Conservation (phyloP, 2,329 filamentous ascomycete species). For the Truncatella angustata region DNA sequence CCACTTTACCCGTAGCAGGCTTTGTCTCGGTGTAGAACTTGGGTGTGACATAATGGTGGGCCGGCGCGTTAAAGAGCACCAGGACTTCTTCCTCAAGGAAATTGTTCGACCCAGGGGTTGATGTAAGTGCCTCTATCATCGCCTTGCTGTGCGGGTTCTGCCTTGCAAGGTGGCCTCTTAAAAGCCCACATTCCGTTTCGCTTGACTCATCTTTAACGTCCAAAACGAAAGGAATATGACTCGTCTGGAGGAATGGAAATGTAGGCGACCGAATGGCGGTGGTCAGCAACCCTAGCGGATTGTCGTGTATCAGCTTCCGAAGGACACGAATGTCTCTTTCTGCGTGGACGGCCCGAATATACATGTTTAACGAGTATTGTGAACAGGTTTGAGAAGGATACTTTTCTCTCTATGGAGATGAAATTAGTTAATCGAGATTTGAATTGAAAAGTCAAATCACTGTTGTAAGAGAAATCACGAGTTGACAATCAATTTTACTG, state of each 20-base stretch:
- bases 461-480: too few relatives aligned
- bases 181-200: conserved; percentile 37
- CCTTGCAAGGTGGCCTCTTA: conserved; percentile 62
- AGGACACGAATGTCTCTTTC: conserved; percentile 49
- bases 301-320: conserved; percentile 54
- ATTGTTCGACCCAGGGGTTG: conserved; percentile 14
- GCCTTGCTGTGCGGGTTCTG: conserved; percentile 63
- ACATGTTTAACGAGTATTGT: too few relatives aligned
- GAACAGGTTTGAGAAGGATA: too few relatives aligned
- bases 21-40: conserved; percentile 67
- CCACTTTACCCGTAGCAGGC: conserved; percentile 62
- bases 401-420: too few relatives aligned
- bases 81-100: conserved; percentile 53
- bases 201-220: conserved; percentile 43
- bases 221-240: conserved; percentile 60
- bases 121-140: conserved; percentile 46
- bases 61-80: conserved; percentile 57
- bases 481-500: too few relatives aligned
- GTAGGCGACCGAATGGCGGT: conserved; percentile 54
- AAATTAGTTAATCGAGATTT: too few relatives aligned
- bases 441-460: too few relatives aligned
- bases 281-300: conserved; percentile 62
- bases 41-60: conserved; percentile 65
- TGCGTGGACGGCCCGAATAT: conserved; percentile 53
- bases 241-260: conserved; percentile 53